phyloP scores from a whole-genome alignment of 306 rosid genomes.

The Purshia tridentata region DNA sequence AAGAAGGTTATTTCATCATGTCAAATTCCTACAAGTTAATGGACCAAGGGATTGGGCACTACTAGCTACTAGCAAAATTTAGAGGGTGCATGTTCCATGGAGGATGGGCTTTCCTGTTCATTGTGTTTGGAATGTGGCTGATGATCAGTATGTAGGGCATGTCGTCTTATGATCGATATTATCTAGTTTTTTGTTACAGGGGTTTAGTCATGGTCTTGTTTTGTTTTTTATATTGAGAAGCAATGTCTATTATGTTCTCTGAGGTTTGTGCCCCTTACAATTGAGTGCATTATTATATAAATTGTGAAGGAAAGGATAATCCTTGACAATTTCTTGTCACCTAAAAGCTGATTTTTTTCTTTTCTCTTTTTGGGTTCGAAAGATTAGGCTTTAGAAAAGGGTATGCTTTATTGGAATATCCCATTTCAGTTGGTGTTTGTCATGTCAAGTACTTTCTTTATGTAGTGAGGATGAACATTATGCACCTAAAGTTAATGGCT shows the following conservation, averaged over 20 bases:
- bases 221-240: conserved; percentile 37
- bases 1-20: conserved; percentile 18
- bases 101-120: conserved; percentile 43
- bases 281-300: too few relatives aligned
- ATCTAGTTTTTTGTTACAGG: conserved; percentile 27
- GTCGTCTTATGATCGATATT: conserved; percentile 25
- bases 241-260: conserved; percentile 27
- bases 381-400: not conserved
- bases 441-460: conserved; percentile 3
- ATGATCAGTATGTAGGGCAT: conserved; percentile 29
- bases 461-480: not conserved
- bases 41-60: conserved; percentile 39
- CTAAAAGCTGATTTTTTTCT: too few relatives aligned
- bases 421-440: conserved; percentile 10
- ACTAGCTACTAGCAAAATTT: not conserved
- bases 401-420: not conserved
- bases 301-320: too few relatives aligned
- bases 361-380: not conserved
- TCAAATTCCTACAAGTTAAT: conserved; percentile 39
- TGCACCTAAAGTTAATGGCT: not conserved
- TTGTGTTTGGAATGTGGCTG: conserved; percentile 31
- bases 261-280: not conserved
- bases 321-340: too few relatives aligned
- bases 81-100: not conserved
- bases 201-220: conserved; percentile 40